A percentile compares a stretch with the other conserved stretches of the same genome.
These are phyloP conservation scores for Ambrosia artemisiifolia DNA, from an alignment of 129 eudicot genomes.

Conservation along the genomic window DNA sequence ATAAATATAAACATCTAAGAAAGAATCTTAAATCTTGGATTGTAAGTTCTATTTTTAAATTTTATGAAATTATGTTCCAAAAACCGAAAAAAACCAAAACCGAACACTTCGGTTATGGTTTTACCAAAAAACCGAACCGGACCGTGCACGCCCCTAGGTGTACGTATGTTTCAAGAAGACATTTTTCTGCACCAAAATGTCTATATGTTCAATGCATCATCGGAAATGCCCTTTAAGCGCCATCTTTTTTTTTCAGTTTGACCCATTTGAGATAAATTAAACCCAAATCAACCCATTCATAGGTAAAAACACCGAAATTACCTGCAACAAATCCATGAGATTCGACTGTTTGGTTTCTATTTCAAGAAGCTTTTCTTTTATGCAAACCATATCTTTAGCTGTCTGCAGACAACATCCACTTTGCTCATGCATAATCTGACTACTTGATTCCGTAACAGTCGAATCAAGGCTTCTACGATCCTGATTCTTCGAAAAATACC, in stretches of 20 bases:
- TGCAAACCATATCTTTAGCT: slow-evolving; percentile 55
- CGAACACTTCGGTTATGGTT: too few relatives aligned
- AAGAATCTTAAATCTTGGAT: too few relatives aligned
- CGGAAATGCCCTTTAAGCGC: neutral
- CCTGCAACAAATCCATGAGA: slow-evolving; percentile 82
- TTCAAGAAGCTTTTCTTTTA: slow-evolving; percentile 70
- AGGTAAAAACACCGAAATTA: slow-evolving; percentile 12
- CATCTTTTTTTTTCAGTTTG: neutral
- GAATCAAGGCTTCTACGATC: slow-evolving; percentile 83
- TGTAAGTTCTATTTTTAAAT: too few relatives aligned
- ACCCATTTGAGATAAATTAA: neutral
- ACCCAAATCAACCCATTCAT: neutral
- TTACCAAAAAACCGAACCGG: too few relatives aligned
- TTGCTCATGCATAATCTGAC: slow-evolving; percentile 34
- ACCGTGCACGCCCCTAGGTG: too few relatives aligned
- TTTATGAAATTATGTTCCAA: too few relatives aligned
- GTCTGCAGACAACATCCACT: slow-evolving; percentile 61
- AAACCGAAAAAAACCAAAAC: too few relatives aligned
- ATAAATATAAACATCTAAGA: too few relatives aligned
- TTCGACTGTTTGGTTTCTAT: slow-evolving; percentile 82
- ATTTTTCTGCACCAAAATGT: neutral
- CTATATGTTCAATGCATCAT: neutral
- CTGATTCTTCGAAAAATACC: slow-evolving; percentile 40
- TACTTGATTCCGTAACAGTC: slow-evolving; percentile 62
- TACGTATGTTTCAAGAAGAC: too few relatives aligned